phyloP scores from a whole-genome alignment of 2,329 filamentous ascomycete species.

The Colletotrichum godetiae region DNA sequence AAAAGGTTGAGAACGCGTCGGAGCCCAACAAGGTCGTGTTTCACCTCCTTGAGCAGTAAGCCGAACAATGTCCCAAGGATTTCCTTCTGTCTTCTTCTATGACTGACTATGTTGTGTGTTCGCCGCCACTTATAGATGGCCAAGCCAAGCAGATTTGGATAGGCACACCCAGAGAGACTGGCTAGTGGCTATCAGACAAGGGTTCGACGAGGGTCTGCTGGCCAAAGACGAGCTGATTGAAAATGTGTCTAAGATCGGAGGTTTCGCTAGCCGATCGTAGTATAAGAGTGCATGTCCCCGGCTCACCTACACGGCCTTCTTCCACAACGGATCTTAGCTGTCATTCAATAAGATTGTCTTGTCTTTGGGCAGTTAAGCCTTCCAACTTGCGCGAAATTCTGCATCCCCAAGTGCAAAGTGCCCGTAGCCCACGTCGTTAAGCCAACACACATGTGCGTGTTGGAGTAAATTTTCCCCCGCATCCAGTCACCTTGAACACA shows the following conservation, averaged over 20 bases:
- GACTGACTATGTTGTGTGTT: not conserved
- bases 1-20: not conserved
- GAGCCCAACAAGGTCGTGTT: not conserved
- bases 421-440: no score
- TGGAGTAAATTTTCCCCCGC: no score
- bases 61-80: not conserved
- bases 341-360: no score
- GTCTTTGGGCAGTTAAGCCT: no score
- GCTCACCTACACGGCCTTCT: no score
- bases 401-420: no score
- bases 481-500: no score
- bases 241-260: not conserved
- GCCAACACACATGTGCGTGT: no score
- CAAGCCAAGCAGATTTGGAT: not conserved
- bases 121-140: not conserved
- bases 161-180: not conserved
- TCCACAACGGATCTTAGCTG: no score
- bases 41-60: not conserved
- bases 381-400: no score
- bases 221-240: not conserved
- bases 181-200: not conserved
- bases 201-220: not conserved
- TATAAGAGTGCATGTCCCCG: not conserved
- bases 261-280: not conserved
- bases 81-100: not conserved